A percentile compares a stretch with the other conserved stretches of the same genome.
Evolutionary conservation across 306 rosid species (phyloP).

Genomic region (Quercus mongolica): DNA sequence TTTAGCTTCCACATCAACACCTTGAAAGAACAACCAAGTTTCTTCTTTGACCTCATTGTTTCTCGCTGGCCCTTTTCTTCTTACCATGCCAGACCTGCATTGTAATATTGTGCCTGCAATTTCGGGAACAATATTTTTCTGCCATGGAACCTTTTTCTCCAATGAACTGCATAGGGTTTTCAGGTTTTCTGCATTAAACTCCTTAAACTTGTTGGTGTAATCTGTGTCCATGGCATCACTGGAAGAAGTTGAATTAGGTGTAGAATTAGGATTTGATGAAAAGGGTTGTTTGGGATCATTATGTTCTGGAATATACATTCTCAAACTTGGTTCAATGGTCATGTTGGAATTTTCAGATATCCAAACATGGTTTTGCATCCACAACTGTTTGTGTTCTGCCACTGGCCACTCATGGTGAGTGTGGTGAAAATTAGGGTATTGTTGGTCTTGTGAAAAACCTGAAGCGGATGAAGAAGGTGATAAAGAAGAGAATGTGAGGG

Average conservation of each 20-base stretch:
- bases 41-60: slow-evolving; percentile 57
- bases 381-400: slow-evolving; percentile 10
- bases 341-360: slow-evolving; percentile 25
- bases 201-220: slow-evolving; percentile 53
- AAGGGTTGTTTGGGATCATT: slow-evolving; percentile 31
- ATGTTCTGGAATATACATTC: slow-evolving; percentile 46
- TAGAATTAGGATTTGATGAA: slow-evolving; percentile 45
- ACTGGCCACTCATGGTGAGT: slow-evolving; percentile 25
- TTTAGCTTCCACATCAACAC: slow-evolving; percentile 63
- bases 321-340: slow-evolving; percentile 40
- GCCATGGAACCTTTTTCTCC: slow-evolving; percentile 83
- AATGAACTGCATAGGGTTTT: slow-evolving; percentile 63
- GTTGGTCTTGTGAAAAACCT: slow-evolving; percentile 59
- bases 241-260: slow-evolving; percentile 65
- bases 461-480: slow-evolving; percentile 76
- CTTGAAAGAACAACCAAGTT: slow-evolving; percentile 93
- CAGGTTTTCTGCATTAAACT: slow-evolving; percentile 57
- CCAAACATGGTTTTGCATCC: slow-evolving; percentile 42
- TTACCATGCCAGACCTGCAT: slow-evolving; percentile 68
- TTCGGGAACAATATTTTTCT: slow-evolving; percentile 60
- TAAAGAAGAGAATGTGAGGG: slow-evolving; percentile 50
- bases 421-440: slow-evolving; percentile 29
- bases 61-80: slow-evolving; percentile 55
- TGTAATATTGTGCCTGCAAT: slow-evolving; percentile 66
- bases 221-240: slow-evolving; percentile 70